Evolutionary conservation across 345 rosid genomes (phyloP).

Genomic region (Cardamine chenopodiifolia): DNA sequence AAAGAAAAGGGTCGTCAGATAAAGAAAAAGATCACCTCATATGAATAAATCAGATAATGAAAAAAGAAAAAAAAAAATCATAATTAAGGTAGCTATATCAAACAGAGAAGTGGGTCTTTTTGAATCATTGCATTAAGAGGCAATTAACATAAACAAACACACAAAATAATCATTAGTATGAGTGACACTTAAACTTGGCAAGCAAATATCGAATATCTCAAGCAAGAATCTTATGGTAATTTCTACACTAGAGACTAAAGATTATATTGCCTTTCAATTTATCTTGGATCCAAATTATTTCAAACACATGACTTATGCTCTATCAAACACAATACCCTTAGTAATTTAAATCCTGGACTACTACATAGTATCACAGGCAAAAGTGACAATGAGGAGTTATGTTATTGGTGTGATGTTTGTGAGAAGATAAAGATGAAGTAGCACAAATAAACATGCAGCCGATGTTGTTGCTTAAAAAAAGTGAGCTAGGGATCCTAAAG

Average conservation of each 20-base stretch:
- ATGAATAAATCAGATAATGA: conserved; percentile 18
- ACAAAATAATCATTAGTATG: not conserved
- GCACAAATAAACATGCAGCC: conserved; percentile 39
- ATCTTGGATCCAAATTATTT: not conserved
- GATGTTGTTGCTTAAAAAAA: conserved; percentile 42
- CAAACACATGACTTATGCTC: not conserved
- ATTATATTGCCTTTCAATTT: not conserved
- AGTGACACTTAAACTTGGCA: conserved; percentile 29
- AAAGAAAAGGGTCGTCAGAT: conserved; percentile 40
- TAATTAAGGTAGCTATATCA: not conserved
- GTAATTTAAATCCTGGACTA: not conserved
- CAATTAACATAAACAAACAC: conserved; percentile 21
- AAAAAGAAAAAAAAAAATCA: conserved; percentile 1
- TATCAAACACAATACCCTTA: not conserved
- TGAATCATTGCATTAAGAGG: conserved; percentile 35
- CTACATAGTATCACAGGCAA: conserved; percentile 8
- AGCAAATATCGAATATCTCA: conserved; percentile 31
- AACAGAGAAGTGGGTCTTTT: conserved; percentile 23
- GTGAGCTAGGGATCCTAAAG: conserved; percentile 40
- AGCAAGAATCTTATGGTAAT: conserved; percentile 3
- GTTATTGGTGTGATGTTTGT: conserved; percentile 26
- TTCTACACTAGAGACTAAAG: conserved; percentile 2
- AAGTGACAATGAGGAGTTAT: conserved; percentile 1
- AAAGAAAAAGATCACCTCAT: conserved; percentile 39
- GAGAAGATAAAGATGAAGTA: conserved; percentile 34